These are phyloP conservation scores for Triticum aestivum DNA, from an alignment of 176 grass and related monocot species.

Conservation along the genomic window DNA sequence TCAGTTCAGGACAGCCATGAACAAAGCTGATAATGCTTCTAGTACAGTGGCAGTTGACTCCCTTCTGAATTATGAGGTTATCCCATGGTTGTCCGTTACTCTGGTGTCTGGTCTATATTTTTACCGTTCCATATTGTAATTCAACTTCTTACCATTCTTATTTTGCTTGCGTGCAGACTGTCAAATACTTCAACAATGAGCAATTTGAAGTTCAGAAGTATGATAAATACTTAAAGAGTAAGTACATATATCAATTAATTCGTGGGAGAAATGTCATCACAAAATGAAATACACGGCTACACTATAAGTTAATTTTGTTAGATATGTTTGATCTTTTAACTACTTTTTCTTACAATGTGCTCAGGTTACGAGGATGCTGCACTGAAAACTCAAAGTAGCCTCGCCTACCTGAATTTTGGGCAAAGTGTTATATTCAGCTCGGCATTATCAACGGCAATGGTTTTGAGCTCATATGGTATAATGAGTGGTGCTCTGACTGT, in stretches of 20 bases:
- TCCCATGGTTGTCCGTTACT: constrained; percentile 25
- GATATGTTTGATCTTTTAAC: constrained; percentile 36
- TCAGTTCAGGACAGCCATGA: constrained; percentile 92
- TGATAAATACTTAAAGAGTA: constrained; percentile 93
- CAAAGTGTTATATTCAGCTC: constrained; percentile 96
- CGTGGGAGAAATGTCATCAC: not conserved
- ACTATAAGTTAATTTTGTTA: constrained; percentile 25
- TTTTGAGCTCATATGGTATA: constrained; percentile 95
- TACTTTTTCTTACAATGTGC: constrained; percentile 19
- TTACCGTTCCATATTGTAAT: constrained; percentile 21
- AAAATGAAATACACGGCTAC: constrained; percentile 11
- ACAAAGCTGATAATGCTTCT: constrained; percentile 98
- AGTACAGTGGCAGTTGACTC: constrained; percentile 93
- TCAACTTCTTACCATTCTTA: constrained; percentile 34
- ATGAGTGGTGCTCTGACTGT: constrained; percentile 96
- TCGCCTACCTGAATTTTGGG: constrained; percentile 92
- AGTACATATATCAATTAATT: constrained; percentile 46
- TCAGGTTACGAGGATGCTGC: constrained; percentile 90
- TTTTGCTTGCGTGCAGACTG: constrained; percentile 65
- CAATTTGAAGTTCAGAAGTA: constrained; percentile 90
- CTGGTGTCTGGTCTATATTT: constrained; percentile 8
- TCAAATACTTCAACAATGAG: constrained; percentile 99
- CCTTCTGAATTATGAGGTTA: constrained; percentile 96
- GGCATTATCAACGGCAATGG: constrained; percentile 89
- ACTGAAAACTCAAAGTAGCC: constrained; percentile 93